Percentiles rank a stretch among this genome's conserved stretches.
Evolutionary conservation across 1,284 basidiomycete species (phyloP).

Genomic region (Marasmius tenuissimus): DNA sequence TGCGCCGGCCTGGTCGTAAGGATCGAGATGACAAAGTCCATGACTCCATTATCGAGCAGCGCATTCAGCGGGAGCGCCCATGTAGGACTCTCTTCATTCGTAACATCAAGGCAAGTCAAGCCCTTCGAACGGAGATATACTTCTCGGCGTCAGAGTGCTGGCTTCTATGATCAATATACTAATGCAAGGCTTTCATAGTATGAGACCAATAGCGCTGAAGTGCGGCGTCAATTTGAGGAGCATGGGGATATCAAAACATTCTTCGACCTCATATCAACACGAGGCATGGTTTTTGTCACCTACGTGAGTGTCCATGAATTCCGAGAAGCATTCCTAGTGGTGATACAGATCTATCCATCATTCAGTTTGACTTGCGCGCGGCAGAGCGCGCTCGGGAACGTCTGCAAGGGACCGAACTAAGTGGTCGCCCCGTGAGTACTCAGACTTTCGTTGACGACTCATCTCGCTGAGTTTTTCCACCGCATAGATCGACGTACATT

Average conservation of each 20-base stretch:
- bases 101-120: slow-evolving; percentile 87
- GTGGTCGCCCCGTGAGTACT: slow-evolving; percentile 79
- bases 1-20: slow-evolving; percentile 51
- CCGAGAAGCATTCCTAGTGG: slow-evolving; percentile 1
- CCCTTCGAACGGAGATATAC: slow-evolving; percentile 13
- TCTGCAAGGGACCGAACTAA: slow-evolving; percentile 84
- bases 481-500: slow-evolving; percentile 93
- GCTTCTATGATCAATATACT: slow-evolving; percentile 4
- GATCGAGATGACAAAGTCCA: slow-evolving; percentile 82
- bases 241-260: slow-evolving; percentile 96
- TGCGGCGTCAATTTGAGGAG: slow-evolving; percentile 85
- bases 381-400: slow-evolving; percentile 88
- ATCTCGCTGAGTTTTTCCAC: slow-evolving; percentile 15
- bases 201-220: slow-evolving; percentile 82
- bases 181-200: slow-evolving; percentile 58
- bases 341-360: background rate
- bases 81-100: slow-evolving; percentile 96
- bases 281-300: slow-evolving; percentile 97
- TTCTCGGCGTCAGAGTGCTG: background rate
- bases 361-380: slow-evolving; percentile 86
- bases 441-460: background rate
- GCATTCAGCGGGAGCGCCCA: slow-evolving; percentile 88
- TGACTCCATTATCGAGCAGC: slow-evolving; percentile 86
- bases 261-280: slow-evolving; percentile 90
- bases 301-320: slow-evolving; percentile 68